phyloP scores from a whole-genome alignment of 139 green algal species.

The Eudorina sp. region DNA sequence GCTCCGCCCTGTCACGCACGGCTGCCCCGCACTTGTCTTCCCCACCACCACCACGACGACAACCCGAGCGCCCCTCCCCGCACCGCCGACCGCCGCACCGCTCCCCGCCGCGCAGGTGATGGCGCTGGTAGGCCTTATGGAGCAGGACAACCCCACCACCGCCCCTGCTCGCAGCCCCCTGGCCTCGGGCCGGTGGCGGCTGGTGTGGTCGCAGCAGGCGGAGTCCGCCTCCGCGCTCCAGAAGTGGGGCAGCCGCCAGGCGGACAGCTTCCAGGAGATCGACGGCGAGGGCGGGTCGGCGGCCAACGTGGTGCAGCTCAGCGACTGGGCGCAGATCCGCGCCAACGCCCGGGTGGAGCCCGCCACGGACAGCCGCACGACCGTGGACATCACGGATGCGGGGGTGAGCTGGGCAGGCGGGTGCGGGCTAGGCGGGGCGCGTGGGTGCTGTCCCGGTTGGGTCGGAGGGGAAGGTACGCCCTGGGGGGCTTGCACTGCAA shows the following conservation, averaged over 20 bases:
- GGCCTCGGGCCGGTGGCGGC: constrained; percentile 75
- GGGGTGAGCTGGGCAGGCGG: background rate
- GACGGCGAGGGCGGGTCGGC: constrained; percentile 60
- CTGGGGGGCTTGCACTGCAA: too few species aligned
- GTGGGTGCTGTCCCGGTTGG: background rate
- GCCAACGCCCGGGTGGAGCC: constrained; percentile 67
- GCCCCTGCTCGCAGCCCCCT: constrained; percentile 61
- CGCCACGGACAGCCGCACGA: constrained; percentile 58
- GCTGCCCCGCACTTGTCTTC: too few species aligned
- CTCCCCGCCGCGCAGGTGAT: constrained; percentile 46
- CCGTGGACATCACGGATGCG: constrained; percentile 62
- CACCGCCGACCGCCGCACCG: too few species aligned
- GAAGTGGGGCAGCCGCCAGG: constrained; percentile 60
- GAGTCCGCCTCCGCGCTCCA: constrained; percentile 76
- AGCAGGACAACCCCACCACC: constrained; percentile 48
- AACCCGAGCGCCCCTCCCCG: too few species aligned
- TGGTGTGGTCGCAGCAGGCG: constrained; percentile 80
- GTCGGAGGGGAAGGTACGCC: too few species aligned
- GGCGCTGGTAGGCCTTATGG: constrained; percentile 47
- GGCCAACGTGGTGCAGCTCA: constrained; percentile 81
- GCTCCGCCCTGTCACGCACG: too few species aligned
- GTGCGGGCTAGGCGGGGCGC: too few species aligned
- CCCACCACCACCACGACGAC: too few species aligned
- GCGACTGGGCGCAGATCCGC: constrained; percentile 59
- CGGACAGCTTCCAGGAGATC: constrained; percentile 67